Conservation (phyloP, 2,329 filamentous ascomycete species). For the Endothia cerciana region DNA sequence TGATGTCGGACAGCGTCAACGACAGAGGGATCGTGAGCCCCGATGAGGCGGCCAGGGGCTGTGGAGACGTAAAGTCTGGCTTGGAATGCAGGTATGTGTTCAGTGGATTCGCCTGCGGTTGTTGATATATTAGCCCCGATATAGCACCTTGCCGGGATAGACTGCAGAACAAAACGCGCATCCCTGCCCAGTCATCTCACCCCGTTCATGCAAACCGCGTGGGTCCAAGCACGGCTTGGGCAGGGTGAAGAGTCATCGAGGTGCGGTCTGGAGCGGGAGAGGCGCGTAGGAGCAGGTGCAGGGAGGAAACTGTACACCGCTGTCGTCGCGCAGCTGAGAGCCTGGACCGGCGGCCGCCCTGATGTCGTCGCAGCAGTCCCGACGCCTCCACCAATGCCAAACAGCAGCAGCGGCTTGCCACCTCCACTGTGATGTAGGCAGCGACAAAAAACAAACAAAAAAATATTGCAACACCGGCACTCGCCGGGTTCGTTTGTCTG, state of each 20-base stretch:
- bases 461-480: slow-evolving; percentile 24
- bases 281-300: slow-evolving; percentile 2
- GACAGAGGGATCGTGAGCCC: slow-evolving; percentile 96
- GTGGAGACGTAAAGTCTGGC: slow-evolving; percentile 88
- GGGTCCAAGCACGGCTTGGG: slow-evolving; percentile 22
- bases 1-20: slow-evolving; percentile 94
- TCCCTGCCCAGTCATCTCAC: slow-evolving; percentile 40
- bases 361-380: slow-evolving; percentile 1
- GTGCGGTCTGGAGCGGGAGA: not conserved
- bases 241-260: slow-evolving; percentile 23
- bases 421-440: not conserved
- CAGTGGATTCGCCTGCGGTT: slow-evolving; percentile 80
- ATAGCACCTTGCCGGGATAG: slow-evolving; percentile 39
- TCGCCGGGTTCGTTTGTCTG: slow-evolving; percentile 17
- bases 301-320: slow-evolving; percentile 6
- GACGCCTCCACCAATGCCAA: not conserved
- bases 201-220: slow-evolving; percentile 39
- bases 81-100: slow-evolving; percentile 95
- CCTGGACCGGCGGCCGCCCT: slow-evolving; percentile 6
- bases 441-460: too few relatives aligned
- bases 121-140: slow-evolving; percentile 53
- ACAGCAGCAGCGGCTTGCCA: not conserved
- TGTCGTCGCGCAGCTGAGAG: not conserved
- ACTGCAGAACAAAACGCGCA: slow-evolving; percentile 37
- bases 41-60: slow-evolving; percentile 87